Base-by-base conservation (phyloP, 2,329 filamentous ascomycete genomes). In the Ceratocystis harringtonii region DNA sequence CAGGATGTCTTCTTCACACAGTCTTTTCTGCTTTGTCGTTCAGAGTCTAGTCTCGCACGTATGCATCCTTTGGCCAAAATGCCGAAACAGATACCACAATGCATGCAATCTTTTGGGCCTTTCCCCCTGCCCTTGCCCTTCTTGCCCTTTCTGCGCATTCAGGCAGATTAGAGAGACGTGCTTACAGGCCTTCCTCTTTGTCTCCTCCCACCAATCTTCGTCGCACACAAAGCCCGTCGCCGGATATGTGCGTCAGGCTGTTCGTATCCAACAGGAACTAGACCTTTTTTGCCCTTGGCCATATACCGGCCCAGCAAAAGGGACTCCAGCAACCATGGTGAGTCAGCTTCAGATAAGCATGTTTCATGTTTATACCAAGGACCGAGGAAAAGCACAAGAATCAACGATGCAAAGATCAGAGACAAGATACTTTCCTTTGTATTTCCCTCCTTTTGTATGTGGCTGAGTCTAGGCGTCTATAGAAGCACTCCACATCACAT, bases 401-500 rank as follows among this genome's bases (percentile, higher is more conserved):
- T 10, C 55, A 41, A 41, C 36, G 25, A 28, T 58, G 25, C 30
- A 58, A 30, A 58, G 28, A 32, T n/a, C 28, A 17, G 30, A 58
- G 55, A 36, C 25, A 58, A 8, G 7, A 2, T 36, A 8, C 17
- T 58, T n/a, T n/a, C 55, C 48, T 52, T 10, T 58, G 25, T 58
- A 28, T 19, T 36, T 8, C 55, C 25, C 17, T 36, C 55, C 6
- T 58, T 30, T 32, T n/a, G 55, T 19, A 36, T 8, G 55, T 32
- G 55, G 55, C 55, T 58, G 55, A 30, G 55, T 58, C 55, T 58
- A 58, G 55, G 17, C 55, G n/a, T 36, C 55, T 36, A 36, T 58
- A 36, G 55, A 58, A 58, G 30, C 55, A 58, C 25, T 58, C 17
- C 2, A 36, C 7, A 25, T 25, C 5, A 8, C 19, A 7, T 25